phyloP scores from a whole-genome alignment of 192 early-diverging fungal genomes.

The Backusella psychrophila region DNA sequence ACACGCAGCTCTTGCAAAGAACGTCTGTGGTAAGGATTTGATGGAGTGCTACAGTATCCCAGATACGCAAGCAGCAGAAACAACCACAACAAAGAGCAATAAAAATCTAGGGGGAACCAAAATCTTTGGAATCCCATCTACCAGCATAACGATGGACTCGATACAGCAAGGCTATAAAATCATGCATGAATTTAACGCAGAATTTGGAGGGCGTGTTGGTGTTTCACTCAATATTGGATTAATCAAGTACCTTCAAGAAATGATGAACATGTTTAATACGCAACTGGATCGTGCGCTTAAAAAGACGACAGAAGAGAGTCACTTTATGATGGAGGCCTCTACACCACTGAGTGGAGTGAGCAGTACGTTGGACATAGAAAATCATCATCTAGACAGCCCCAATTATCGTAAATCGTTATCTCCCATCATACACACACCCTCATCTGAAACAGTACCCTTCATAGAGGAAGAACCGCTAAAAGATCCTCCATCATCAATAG shows the following conservation, averaged over 20 bases:
- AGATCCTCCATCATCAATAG: background rate
- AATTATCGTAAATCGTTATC: background rate
- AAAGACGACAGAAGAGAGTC: background rate
- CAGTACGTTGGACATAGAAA: background rate
- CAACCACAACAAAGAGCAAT: background rate
- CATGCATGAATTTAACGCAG: slow-evolving; percentile 35
- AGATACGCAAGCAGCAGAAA: background rate
- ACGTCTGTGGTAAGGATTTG: slow-evolving; percentile 23
- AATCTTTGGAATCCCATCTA: slow-evolving; percentile 41
- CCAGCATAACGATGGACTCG: slow-evolving; percentile 41
- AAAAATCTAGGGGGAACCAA: slow-evolving; percentile 19
- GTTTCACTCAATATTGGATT: slow-evolving; percentile 47
- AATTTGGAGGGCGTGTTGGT: slow-evolving; percentile 42
- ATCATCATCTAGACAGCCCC: background rate
- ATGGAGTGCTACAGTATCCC: background rate
- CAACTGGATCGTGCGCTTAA: slow-evolving; percentile 31
- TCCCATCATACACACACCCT: background rate
- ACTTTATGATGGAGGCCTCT: background rate
- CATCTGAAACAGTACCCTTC: background rate
- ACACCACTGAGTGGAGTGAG: background rate
- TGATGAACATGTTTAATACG: slow-evolving; percentile 35
- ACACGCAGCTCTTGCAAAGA: slow-evolving; percentile 35
- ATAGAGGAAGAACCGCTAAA: background rate
- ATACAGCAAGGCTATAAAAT: slow-evolving; percentile 13
- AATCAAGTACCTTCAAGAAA: slow-evolving; percentile 44